Percentiles rank a stretch among this genome's conserved stretches.
Evolutionary conservation across 805 yeast species (phyloP).

Genomic region (Yamadazyma paraphyllophila): DNA sequence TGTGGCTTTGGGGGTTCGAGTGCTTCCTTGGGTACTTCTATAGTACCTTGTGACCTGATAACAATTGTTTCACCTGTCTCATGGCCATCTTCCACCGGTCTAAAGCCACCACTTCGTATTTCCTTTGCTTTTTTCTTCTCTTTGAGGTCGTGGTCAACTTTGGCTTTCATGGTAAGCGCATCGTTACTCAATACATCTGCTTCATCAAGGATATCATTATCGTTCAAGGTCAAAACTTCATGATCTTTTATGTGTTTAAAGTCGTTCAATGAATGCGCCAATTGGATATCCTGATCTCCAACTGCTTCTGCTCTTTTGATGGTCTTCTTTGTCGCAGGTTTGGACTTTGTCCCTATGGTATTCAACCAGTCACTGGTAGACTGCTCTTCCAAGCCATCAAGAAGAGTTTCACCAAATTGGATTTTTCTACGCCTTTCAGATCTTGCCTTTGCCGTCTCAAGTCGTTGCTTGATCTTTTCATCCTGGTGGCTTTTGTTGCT

Average conservation of each 20-base stretch:
- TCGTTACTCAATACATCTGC: conserved; percentile 40
- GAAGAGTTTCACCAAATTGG: conserved; percentile 20
- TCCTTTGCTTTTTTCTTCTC: conserved; percentile 19
- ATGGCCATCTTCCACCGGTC: conserved; percentile 16
- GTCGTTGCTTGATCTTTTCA: conserved; percentile 12
- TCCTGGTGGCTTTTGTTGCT: not conserved
- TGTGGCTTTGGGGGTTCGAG: not conserved
- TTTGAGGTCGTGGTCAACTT: conserved; percentile 13
- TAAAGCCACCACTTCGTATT: conserved; percentile 4
- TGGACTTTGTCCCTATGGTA: conserved; percentile 21
- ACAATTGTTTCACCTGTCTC: conserved; percentile 5
- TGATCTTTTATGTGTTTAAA: conserved; percentile 37
- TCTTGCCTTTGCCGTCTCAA: conserved; percentile 20
- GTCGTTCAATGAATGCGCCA: conserved; percentile 47
- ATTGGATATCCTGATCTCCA: conserved; percentile 20
- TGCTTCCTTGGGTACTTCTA: not conserved
- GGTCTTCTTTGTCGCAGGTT: not conserved
- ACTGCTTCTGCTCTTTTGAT: not conserved
- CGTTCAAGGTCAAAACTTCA: conserved; percentile 58
- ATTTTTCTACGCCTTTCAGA: conserved; percentile 17
- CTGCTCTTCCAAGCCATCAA: conserved; percentile 26
- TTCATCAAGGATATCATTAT: conserved; percentile 36
- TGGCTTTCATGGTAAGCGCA: conserved; percentile 15
- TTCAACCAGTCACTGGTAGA: conserved; percentile 44
- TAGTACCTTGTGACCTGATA: not conserved